Percentiles rank a stretch among this genome's conserved stretches.
Evolutionary conservation across 192 early-diverging fungal genomes (phyloP).

Genomic region (Coemansia sp.): DNA sequence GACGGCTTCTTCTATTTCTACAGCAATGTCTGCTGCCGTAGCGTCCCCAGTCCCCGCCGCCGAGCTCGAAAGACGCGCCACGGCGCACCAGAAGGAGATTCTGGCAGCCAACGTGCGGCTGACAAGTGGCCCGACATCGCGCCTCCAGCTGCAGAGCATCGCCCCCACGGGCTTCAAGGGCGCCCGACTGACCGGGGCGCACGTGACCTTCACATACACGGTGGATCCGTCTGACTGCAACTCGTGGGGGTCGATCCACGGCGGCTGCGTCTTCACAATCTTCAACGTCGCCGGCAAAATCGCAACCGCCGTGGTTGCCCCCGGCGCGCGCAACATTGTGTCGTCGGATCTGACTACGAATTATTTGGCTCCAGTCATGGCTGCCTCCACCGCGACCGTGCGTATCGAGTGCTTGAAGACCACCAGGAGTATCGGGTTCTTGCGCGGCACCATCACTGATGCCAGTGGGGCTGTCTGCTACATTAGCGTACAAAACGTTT

Average conservation of each 20-base stretch:
- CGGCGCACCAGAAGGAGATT: slow-evolving; percentile 25
- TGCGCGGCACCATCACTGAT: slow-evolving; percentile 32
- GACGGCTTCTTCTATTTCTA: slow-evolving; percentile 2
- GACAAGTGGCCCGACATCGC: slow-evolving; percentile 37
- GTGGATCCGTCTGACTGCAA: slow-evolving; percentile 46
- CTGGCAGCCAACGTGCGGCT: slow-evolving; percentile 39
- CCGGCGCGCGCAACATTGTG: slow-evolving; percentile 29
- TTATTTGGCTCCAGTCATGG: slow-evolving; percentile 29
- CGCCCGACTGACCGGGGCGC: slow-evolving; percentile 38
- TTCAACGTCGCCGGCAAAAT: slow-evolving; percentile 53
- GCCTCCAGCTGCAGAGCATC: slow-evolving; percentile 31
- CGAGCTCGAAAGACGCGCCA: slow-evolving; percentile 27
- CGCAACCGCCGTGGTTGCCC: slow-evolving; percentile 38
- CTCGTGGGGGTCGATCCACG: slow-evolving; percentile 51
- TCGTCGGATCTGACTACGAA: slow-evolving; percentile 47
- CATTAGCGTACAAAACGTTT: slow-evolving; percentile 35
- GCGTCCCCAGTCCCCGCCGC: slow-evolving; percentile 13
- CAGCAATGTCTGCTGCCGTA: not conserved
- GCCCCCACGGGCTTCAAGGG: slow-evolving; percentile 35
- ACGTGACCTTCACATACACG: slow-evolving; percentile 21
- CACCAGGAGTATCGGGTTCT: slow-evolving; percentile 34
- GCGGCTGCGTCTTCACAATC: slow-evolving; percentile 49
- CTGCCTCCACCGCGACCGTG: slow-evolving; percentile 18
- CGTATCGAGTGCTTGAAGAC: slow-evolving; percentile 45
- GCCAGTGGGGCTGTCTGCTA: slow-evolving; percentile 23